Conservation (phyloP, 441 rosid genomes). For the Pelargonium myrrhifolium region DNA sequence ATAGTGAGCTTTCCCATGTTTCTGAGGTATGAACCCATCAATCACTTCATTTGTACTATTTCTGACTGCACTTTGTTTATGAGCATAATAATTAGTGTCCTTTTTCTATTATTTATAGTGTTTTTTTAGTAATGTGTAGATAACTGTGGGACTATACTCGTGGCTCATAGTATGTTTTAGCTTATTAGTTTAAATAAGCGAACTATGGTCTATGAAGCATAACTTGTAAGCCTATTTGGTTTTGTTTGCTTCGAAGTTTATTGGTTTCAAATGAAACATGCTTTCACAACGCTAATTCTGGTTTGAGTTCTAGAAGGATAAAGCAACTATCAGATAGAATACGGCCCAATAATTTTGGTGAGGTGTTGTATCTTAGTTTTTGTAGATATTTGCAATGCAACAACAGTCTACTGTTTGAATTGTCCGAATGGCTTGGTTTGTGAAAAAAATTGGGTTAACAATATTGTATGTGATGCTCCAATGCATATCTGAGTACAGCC, state of each 20-base stretch:
- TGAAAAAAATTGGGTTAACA: too few species aligned
- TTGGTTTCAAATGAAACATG: not conserved
- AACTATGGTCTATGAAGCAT: not conserved
- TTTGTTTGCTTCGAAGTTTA: not conserved
- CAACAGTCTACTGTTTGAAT: not conserved
- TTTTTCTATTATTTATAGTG: not conserved
- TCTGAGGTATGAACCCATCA: slow-evolving; percentile 54
- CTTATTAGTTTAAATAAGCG: not conserved
- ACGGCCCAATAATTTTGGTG: not conserved
- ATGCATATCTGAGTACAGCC: too few species aligned
- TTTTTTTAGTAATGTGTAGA: not conserved
- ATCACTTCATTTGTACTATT: not conserved
- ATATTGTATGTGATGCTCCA: too few species aligned
- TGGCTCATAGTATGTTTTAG: not conserved
- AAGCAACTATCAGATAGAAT: not conserved
- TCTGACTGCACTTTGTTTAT: not conserved
- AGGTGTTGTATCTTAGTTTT: not conserved
- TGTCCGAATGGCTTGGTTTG: too few species aligned
- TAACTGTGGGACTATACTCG: not conserved
- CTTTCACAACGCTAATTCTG: not conserved
- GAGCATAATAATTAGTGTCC: not conserved
- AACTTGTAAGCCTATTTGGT: not conserved
- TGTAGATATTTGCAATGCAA: not conserved
- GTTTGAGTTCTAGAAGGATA: not conserved
- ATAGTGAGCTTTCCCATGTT: slow-evolving; percentile 98